Percentiles rank a stretch among this genome's conserved stretches.
Conservation (phyloP, 805 yeast genomes). For the Geotrichum ghanense region DNA sequence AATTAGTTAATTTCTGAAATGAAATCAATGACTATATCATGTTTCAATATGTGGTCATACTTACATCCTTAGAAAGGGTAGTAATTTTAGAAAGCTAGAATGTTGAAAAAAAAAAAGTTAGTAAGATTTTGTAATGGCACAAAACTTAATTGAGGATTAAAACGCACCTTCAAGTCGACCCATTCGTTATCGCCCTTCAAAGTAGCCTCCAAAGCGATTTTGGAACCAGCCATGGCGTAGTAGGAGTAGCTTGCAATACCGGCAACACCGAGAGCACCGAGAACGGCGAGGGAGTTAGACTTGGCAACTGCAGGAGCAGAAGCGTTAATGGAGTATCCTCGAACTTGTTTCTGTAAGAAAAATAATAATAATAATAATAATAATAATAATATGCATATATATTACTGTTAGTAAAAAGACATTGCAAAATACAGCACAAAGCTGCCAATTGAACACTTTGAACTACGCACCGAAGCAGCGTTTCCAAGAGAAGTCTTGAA, state of each 20-base stretch:
- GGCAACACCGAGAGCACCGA: conserved; percentile 35
- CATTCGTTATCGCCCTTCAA: conserved; percentile 19
- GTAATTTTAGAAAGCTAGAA: background rate
- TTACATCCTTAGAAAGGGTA: conserved; percentile 1
- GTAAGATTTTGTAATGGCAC: conserved; percentile 18
- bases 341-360: conserved; percentile 1
- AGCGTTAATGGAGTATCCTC: conserved; percentile 7
- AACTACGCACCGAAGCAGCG: background rate
- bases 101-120: background rate
- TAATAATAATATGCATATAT: too few relatives aligned
- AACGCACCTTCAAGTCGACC: conserved; percentile 19
- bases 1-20: conserved; percentile 5
- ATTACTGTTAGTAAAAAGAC: too few relatives aligned
- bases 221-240: conserved; percentile 22
- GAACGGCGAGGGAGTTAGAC: conserved; percentile 17
- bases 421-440: too few relatives aligned
- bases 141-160: conserved; percentile 12
- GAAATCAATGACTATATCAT: too few relatives aligned
- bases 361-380: background rate
- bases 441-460: background rate
- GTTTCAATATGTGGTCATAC: background rate
- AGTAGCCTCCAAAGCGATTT: conserved; percentile 16
- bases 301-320: conserved; percentile 1
- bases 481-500: background rate
- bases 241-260: conserved; percentile 31